Evolutionary conservation across 345 rosid genomes (phyloP).

Genomic region (Citrus trifoliata): DNA sequence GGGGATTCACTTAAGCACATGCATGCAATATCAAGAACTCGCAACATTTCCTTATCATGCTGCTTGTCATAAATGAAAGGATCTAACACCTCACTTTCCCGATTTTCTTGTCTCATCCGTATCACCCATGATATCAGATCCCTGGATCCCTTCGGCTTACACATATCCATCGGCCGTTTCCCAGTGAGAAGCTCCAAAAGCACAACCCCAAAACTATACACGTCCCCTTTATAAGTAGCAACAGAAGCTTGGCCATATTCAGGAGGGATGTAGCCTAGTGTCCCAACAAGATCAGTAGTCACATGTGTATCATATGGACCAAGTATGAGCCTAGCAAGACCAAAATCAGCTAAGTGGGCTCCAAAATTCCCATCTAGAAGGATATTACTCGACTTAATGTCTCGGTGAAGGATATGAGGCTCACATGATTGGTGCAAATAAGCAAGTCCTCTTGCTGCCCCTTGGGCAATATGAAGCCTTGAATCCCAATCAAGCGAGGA

Average conservation of each 20-base stretch:
- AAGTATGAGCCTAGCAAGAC: conserved; percentile 70
- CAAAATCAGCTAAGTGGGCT: conserved; percentile 88
- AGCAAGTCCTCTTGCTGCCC: conserved; percentile 64
- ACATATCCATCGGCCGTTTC: conserved; percentile 85
- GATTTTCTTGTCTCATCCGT: conserved; percentile 60
- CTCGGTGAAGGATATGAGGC: conserved; percentile 83
- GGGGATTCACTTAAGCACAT: conserved; percentile 61
- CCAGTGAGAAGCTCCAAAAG: conserved; percentile 85
- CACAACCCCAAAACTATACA: conserved; percentile 89
- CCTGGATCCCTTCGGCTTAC: conserved; percentile 61
- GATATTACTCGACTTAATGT: conserved; percentile 82
- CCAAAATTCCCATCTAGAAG: conserved; percentile 69
- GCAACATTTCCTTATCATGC: conserved; percentile 52
- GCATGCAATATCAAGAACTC: conserved; percentile 68
- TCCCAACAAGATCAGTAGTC: conserved; percentile 83
- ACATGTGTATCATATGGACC: conserved; percentile 76
- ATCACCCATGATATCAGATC: conserved; percentile 71
- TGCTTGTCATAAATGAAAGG: conserved; percentile 50
- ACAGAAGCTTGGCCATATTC: conserved; percentile 85
- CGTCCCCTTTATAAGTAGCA: conserved; percentile 83
- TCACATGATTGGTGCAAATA: conserved; percentile 81
- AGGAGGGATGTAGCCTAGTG: conserved; percentile 86
- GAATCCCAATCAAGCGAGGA: conserved; percentile 51
- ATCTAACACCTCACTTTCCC: conserved; percentile 70
- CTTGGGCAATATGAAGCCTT: conserved; percentile 69